Conservation (phyloP, 2,329 filamentous ascomycete genomes). For the Trichoderma sp. region DNA sequence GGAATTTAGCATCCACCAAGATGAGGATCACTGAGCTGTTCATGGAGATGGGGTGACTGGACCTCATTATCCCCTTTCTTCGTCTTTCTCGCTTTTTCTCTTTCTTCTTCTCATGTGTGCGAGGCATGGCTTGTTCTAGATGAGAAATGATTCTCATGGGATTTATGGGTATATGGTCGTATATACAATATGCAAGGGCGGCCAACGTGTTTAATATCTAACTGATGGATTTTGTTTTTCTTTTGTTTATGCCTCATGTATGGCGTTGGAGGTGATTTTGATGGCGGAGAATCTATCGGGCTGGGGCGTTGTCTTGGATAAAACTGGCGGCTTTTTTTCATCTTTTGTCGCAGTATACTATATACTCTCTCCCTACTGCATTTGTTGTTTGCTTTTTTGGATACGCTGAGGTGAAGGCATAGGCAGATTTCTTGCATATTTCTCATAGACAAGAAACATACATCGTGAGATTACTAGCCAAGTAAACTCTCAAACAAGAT, state of each 20-base stretch:
- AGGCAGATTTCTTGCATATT: background rate
- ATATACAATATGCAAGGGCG: background rate
- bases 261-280: background rate
- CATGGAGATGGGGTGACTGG: background rate
- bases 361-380: background rate
- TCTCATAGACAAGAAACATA: background rate
- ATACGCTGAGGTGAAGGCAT: background rate
- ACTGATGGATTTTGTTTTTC: background rate
- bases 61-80: background rate
- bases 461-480: background rate
- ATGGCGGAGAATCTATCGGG: background rate
- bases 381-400: background rate
- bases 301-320: background rate
- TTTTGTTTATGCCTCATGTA: background rate
- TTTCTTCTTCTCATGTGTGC: background rate
- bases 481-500: background rate
- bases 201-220: background rate
- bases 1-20: constrained; percentile 40
- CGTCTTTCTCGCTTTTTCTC: background rate
- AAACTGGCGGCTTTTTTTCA: background rate
- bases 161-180: background rate
- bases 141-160: background rate
- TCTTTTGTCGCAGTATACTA: background rate
- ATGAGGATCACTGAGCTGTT: background rate
- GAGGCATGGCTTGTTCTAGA: background rate